These are phyloP conservation scores for Stachybotrys echinatus DNA, from an alignment of 2,329 filamentous ascomycete species.

Conservation along the genomic window DNA sequence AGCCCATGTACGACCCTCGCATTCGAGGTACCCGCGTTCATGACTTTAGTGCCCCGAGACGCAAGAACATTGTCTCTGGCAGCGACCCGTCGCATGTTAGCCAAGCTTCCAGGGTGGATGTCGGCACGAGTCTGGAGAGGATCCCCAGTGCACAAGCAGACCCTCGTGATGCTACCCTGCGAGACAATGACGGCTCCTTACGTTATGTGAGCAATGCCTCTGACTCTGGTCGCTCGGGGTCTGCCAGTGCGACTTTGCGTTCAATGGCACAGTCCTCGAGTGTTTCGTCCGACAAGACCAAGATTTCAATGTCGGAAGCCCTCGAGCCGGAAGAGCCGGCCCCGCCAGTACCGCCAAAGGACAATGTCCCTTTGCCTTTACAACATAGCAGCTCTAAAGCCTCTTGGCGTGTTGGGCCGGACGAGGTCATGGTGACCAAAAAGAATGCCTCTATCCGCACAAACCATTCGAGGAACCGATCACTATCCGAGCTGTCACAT, in stretches of 20 bases:
- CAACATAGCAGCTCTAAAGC: constrained; percentile 16
- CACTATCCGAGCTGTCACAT: constrained; percentile 42
- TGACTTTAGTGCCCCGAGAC: constrained; percentile 59
- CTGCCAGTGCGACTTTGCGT: constrained; percentile 18
- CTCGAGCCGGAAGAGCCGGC: constrained; percentile 7
- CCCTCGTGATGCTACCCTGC: constrained; percentile 15
- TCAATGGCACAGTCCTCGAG: constrained; percentile 18
- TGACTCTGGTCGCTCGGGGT: constrained; percentile 16
- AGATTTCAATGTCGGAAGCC: constrained; percentile 5
- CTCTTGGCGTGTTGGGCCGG: constrained; percentile 14
- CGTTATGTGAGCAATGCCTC: constrained; percentile 23
- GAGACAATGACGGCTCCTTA: constrained; percentile 2
- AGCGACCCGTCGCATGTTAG: constrained; percentile 7
- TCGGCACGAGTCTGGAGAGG: background rate
- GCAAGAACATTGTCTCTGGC: constrained; percentile 23
- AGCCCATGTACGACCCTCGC: constrained; percentile 53
- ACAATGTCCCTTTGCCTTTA: constrained; percentile 18
- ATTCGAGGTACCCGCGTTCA: constrained; percentile 61
- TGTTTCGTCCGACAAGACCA: constrained; percentile 15
- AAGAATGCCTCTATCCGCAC: constrained; percentile 19
- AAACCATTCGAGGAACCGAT: constrained; percentile 46
- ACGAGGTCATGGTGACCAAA: constrained; percentile 11
- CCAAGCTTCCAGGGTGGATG: background rate
- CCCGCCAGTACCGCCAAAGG: constrained; percentile 35
- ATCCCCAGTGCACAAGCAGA: background rate